These are phyloP conservation scores for Naematelia aurantialba DNA, from an alignment of 768 basidiomycete species.

Conservation along the genomic window DNA sequence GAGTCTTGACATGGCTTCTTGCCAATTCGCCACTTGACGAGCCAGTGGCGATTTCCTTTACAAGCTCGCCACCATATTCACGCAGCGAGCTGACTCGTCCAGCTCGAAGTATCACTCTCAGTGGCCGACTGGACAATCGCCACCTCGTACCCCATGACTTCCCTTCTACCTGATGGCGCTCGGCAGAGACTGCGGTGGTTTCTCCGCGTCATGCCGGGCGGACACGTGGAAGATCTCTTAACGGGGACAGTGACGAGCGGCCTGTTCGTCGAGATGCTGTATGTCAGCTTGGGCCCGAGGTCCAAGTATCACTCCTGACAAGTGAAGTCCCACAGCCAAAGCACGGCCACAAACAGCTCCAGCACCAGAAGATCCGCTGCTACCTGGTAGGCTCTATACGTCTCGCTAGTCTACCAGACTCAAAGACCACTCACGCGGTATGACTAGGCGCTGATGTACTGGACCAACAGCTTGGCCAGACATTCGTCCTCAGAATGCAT, in stretches of 20 bases:
- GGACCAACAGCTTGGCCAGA: constrained; percentile 37
- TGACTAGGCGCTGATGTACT: too few species aligned
- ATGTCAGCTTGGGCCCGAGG: neutral
- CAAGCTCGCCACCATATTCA: too few species aligned
- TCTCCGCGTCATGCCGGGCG: constrained; percentile 30
- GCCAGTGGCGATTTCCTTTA: too few species aligned
- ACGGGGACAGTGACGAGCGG: constrained; percentile 39
- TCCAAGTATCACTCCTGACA: neutral
- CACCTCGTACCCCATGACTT: constrained; percentile 44
- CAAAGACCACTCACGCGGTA: too few species aligned
- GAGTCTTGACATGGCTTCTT: too few species aligned
- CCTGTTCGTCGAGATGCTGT: constrained; percentile 42
- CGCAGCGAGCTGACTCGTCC: neutral
- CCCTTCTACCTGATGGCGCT: constrained; percentile 26
- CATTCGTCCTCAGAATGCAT: constrained; percentile 36
- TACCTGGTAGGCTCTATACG: constrained; percentile 28
- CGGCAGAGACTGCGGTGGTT: constrained; percentile 45
- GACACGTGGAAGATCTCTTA: constrained; percentile 40
- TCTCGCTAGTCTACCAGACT: neutral
- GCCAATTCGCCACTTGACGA: too few species aligned
- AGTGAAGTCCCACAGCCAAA: constrained; percentile 27
- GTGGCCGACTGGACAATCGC: constrained; percentile 42
- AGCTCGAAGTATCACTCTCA: constrained; percentile 42
- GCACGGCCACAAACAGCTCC: constrained; percentile 18
- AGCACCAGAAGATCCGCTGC: constrained; percentile 28